Evolutionary conservation across 345 rosid genomes (phyloP).

Genomic region (Eucalyptus cloeziana): DNA sequence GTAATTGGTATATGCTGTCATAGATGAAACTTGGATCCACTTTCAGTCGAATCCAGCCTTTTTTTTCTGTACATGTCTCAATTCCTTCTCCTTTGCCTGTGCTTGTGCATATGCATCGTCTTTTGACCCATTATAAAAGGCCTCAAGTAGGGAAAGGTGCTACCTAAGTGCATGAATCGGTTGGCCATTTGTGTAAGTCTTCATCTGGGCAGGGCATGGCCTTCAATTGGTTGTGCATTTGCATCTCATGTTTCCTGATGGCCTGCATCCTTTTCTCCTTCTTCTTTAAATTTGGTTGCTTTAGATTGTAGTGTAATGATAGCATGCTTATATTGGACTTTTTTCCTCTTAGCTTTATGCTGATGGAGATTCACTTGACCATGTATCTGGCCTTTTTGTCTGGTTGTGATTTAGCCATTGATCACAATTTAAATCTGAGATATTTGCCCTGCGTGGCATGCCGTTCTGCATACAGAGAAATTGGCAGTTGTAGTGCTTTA

Average conservation of each 20-base stretch:
- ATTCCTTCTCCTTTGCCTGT: neutral
- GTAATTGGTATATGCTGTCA: neutral
- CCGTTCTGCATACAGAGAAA: neutral
- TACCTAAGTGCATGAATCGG: neutral
- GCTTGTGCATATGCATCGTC: neutral
- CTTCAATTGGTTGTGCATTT: neutral
- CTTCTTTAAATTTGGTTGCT: neutral
- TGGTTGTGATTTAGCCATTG: neutral
- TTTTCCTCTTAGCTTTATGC: neutral
- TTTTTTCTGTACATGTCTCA: neutral
- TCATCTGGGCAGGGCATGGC: neutral
- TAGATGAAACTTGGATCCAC: neutral
- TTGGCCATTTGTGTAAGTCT: neutral
- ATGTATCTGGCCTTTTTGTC: neutral
- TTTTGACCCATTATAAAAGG: neutral
- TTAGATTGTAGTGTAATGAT: neutral
- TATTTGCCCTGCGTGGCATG: neutral
- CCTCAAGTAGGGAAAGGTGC: neutral
- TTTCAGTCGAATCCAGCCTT: neutral
- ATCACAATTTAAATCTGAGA: neutral
- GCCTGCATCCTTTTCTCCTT: neutral
- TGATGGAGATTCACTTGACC: neutral
- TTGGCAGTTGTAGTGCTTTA: neutral
- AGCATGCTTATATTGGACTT: neutral
- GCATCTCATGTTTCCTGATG: neutral